Conservation (phyloP, 345 rosid species). For the Physaria fendleri region DNA sequence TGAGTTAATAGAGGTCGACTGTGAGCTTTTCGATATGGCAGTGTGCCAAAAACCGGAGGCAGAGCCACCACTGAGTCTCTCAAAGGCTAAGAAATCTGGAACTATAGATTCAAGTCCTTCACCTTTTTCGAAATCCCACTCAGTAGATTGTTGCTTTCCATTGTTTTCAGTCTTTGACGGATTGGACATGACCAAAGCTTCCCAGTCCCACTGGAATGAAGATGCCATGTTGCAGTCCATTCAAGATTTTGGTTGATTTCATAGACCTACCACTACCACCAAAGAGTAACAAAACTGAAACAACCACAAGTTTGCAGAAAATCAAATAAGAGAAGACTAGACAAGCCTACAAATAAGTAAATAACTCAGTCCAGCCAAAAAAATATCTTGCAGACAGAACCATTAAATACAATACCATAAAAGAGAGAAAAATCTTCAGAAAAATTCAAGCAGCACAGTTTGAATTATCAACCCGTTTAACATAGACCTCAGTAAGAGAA, state of each 20-base stretch:
- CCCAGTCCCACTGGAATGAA: slow-evolving; percentile 82
- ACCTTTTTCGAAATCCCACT: slow-evolving; percentile 56
- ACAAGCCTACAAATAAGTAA: background rate
- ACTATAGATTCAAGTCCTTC: slow-evolving; percentile 51
- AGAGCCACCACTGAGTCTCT: slow-evolving; percentile 51
- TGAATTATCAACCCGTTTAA: background rate
- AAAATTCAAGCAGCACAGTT: background rate
- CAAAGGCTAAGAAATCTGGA: slow-evolving; percentile 41
- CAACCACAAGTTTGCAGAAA: slow-evolving; percentile 5
- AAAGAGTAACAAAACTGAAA: slow-evolving; percentile 13
- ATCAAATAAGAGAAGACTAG: background rate
- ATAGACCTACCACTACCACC: slow-evolving; percentile 13
- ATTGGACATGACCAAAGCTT: slow-evolving; percentile 46
- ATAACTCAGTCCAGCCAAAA: background rate
- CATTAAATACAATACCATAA: background rate
- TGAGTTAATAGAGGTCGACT: slow-evolving; percentile 18
- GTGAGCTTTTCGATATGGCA: slow-evolving; percentile 39
- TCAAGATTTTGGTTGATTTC: slow-evolving; percentile 38
- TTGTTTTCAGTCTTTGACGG: slow-evolving; percentile 40
- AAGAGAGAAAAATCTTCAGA: background rate
- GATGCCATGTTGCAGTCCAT: slow-evolving; percentile 78
- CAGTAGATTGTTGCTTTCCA: slow-evolving; percentile 37
- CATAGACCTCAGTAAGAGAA: slow-evolving; percentile 2
- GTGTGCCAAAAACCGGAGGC: slow-evolving; percentile 53
- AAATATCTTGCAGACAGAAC: background rate